Base-by-base conservation (phyloP, 2,329 filamentous ascomycete genomes). In the Rhexocercosporidium sp. region DNA sequence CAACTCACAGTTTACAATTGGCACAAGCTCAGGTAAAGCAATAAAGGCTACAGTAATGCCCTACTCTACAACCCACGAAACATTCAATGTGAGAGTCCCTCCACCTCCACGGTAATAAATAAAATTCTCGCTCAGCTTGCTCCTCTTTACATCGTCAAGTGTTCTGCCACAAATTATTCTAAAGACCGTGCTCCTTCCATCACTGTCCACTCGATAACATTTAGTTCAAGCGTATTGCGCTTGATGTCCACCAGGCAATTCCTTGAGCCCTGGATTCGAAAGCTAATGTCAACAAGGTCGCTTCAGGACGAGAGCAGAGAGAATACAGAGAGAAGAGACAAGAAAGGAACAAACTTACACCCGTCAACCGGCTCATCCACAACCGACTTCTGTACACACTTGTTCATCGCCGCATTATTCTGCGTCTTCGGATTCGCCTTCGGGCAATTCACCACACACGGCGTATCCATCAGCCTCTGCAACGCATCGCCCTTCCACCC, bases 361-460 rank as follows among this genome's bases (percentile, higher is more conserved):
- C 81, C 82, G 63, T 84, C 82, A 65, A 86, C 82, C 16, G 79
- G 71, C 76, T 86, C 84, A 59, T 80, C 78, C 16, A 83, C 82
- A 70, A 83, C 80, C 71, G 84, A 82, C 46, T 78, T 67, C 66
- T 81, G 76, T 67, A 76, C 80, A 78, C 83, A 85, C 51, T 80
- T 75, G 71, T 81, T 84, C 80, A 83, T 84, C 69, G 75, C 72
- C 41, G 79, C 79, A 29, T 83, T 77, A 31, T 77, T 74, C 77
- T 84, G 82, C 60, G 78, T 79, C 62, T 79, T 81, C 6, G 46
- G 41, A 16, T 59, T 59, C 75, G 84, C 78, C 37, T 73, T 71
- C 31, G 79, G 70, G 74, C 83, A 82, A 80, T 84, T 81, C 44
- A 82, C 78, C 74, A 82, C 81, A 77, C 81, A 83, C 69, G 70